A percentile compares a stretch with the other conserved stretches of the same genome.
These are phyloP conservation scores for Pontederia paniculata DNA, from an alignment of 176 grass and related monocot genomes.

Conservation along the genomic window DNA sequence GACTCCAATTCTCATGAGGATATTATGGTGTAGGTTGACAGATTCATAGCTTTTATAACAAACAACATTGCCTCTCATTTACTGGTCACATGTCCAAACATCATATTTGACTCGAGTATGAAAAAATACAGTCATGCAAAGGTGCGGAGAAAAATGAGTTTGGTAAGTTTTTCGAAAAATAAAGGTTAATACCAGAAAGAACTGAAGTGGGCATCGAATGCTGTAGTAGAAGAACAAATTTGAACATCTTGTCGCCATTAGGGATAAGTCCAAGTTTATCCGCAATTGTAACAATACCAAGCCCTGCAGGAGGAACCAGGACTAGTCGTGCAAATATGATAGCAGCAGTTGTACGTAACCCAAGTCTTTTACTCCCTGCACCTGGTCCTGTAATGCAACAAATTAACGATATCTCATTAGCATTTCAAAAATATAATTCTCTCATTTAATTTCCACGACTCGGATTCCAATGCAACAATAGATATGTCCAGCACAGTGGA, in stretches of 20 bases:
- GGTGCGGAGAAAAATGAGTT: not conserved
- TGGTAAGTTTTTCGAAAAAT: no score
- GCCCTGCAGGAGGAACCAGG: slow-evolving; percentile 76
- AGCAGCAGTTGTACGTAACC: slow-evolving; percentile 59
- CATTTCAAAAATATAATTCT: slow-evolving; percentile 2
- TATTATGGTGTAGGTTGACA: no score
- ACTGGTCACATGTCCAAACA: no score
- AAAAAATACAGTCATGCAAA: no score
- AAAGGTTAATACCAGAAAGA: slow-evolving; percentile 61
- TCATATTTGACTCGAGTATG: no score
- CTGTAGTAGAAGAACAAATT: slow-evolving; percentile 89
- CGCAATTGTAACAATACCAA: slow-evolving; percentile 60
- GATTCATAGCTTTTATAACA: no score
- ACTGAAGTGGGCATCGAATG: slow-evolving; percentile 99
- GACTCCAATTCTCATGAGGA: no score
- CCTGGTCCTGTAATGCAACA: slow-evolving; percentile 64
- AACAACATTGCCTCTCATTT: no score
- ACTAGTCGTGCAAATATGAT: slow-evolving; percentile 81
- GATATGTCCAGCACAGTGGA: not conserved
- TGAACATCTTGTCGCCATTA: slow-evolving; percentile 91
- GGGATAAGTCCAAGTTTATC: slow-evolving; percentile 89
- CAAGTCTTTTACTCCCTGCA: slow-evolving; percentile 88
- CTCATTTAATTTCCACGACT: not conserved
- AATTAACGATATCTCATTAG: not conserved
- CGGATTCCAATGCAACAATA: not conserved